phyloP scores from a whole-genome alignment of 495 filamentous ascomycete species.

The Wilcoxina mikolae region DNA sequence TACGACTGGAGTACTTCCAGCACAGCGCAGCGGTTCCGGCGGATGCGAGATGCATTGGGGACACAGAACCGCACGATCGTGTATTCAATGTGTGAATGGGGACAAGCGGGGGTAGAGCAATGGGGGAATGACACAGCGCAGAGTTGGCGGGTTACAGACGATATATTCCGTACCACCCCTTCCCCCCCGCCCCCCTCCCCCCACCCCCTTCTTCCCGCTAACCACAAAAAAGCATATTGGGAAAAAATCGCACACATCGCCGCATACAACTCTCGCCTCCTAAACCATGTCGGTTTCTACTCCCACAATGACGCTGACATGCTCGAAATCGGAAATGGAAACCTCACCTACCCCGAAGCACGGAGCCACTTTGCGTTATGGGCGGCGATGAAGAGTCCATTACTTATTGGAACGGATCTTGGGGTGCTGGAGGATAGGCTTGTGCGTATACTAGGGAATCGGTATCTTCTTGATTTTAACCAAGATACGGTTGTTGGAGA shows the following conservation, averaged over 20 bases:
- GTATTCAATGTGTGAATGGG: constrained; percentile 55
- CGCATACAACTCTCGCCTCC: constrained; percentile 26
- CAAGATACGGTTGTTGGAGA: constrained; percentile 42
- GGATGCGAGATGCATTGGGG: constrained; percentile 48
- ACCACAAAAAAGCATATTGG: not conserved
- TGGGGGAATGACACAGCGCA: constrained; percentile 41
- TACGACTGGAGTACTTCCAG: constrained; percentile 43
- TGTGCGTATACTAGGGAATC: constrained; percentile 43
- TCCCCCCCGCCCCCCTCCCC: too few relatives aligned
- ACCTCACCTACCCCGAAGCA: constrained; percentile 33
- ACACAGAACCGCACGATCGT: constrained; percentile 38
- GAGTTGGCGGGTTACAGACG: constrained; percentile 42
- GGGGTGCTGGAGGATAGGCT: constrained; percentile 30
- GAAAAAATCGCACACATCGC: constrained; percentile 23
- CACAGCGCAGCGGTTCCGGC: constrained; percentile 38
- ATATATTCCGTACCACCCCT: constrained; percentile 32
- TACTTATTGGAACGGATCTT: constrained; percentile 39
- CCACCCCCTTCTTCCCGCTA: too few relatives aligned
- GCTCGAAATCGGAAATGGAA: constrained; percentile 53
- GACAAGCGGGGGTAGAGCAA: constrained; percentile 36
- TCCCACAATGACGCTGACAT: constrained; percentile 44
- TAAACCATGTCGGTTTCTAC: constrained; percentile 27
- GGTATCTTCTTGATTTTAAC: constrained; percentile 43
- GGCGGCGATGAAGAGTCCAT: constrained; percentile 43
- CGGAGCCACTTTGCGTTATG: constrained; percentile 40